Evolutionary conservation across 371 early-diverging fungal genomes (phyloP).

Genomic region (Blastocladiella emersonii): DNA sequence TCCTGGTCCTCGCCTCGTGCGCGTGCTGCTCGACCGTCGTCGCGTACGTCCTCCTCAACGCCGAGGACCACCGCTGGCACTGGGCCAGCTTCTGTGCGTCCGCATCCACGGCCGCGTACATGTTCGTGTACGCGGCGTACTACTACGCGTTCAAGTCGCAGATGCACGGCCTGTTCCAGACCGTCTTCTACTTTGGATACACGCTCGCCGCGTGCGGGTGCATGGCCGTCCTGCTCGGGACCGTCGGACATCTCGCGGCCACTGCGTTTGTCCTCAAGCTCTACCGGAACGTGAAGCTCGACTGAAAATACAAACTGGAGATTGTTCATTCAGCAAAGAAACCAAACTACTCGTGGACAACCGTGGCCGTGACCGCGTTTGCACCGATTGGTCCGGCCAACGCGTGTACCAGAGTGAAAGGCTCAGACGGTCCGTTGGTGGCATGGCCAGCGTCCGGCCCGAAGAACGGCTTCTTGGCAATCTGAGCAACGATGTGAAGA

Average conservation of each 20-base stretch:
- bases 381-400: no score
- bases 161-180: slow-evolving; percentile 74
- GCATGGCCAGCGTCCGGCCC: no score
- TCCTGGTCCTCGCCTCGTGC: slow-evolving; percentile 52
- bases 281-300: slow-evolving; percentile 59
- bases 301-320: no score
- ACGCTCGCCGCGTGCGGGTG: slow-evolving; percentile 49
- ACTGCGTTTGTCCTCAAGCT: slow-evolving; percentile 52
- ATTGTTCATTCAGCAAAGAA: no score
- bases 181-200: slow-evolving; percentile 69
- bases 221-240: slow-evolving; percentile 53
- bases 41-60: slow-evolving; percentile 63
- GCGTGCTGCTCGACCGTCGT: slow-evolving; percentile 64
- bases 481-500: no score
- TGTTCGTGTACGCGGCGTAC: slow-evolving; percentile 66
- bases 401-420: no score
- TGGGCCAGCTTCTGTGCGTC: slow-evolving; percentile 24
- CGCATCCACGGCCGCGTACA: slow-evolving; percentile 59
- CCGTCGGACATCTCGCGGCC: slow-evolving; percentile 45
- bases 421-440: no score
- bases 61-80: slow-evolving; percentile 69
- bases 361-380: no score
- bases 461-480: no score
- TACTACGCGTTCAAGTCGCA: slow-evolving; percentile 58
- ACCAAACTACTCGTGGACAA: no score